Percentiles rank a stretch among this genome's conserved stretches.
Conservation (phyloP, 1,139 yeast genomes). For the Taiozyma onychis region DNA sequence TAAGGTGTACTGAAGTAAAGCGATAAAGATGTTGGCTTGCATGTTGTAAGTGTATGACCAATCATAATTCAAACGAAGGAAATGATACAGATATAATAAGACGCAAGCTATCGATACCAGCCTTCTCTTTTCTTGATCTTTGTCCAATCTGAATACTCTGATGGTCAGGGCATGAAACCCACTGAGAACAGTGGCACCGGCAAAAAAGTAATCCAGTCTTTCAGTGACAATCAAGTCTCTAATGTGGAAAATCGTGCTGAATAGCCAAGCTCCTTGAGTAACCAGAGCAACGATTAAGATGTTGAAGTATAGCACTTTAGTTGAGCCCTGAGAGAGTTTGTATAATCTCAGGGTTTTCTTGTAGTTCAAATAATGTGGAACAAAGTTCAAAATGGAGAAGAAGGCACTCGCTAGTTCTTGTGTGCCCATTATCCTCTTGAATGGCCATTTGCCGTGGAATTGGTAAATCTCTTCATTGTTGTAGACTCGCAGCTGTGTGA, state of each 20-base stretch:
- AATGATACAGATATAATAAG: conserved; percentile 53
- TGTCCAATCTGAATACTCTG: conserved; percentile 53
- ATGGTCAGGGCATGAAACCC: conserved; percentile 68
- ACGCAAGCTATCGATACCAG: conserved; percentile 39
- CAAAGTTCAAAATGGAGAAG: conserved; percentile 73
- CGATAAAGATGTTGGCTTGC: conserved; percentile 81
- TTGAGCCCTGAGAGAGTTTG: conserved; percentile 15
- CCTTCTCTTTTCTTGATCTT: conserved; percentile 27
- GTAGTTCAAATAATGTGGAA: conserved; percentile 67
- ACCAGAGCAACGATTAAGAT: conserved; percentile 45
- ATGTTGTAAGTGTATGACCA: conserved; percentile 95
- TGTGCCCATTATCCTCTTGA: conserved; percentile 61
- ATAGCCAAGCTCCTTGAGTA: conserved; percentile 85
- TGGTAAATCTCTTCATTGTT: conserved; percentile 56
- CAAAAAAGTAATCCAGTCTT: conserved; percentile 84
- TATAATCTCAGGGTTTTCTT: conserved; percentile 27
- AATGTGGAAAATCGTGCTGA: conserved; percentile 81
- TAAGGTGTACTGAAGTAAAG: conserved; percentile 60
- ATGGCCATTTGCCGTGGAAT: conserved; percentile 98
- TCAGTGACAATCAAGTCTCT: conserved; percentile 80
- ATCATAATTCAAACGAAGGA: conserved; percentile 58
- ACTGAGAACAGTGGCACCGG: conserved; percentile 78
- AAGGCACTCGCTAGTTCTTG: conserved; percentile 83
- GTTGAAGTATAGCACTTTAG: conserved; percentile 32
- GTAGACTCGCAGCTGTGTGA: conserved; percentile 50